Evolutionary conservation across 331 rosid species (phyloP), one percentile per base, ranked within the genome.

Genomic region (Stylosanthes scabra): DNA sequence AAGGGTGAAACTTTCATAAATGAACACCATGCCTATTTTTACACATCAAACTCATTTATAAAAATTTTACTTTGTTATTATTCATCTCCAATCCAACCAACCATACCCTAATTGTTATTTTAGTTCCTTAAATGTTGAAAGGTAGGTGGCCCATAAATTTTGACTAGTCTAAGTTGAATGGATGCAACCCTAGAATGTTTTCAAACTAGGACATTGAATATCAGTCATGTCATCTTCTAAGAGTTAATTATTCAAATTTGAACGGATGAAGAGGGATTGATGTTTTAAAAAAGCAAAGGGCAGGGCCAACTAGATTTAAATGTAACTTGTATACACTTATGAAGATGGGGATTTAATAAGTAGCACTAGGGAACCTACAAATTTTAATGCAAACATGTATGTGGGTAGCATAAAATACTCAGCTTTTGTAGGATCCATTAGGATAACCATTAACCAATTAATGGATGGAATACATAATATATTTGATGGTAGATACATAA

Each of bases 131-230:
- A 39, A 62, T 45, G 2, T 28, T 41, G 7, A 11, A 20, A 41
- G 41, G 31, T 64, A 16, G 52, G 39, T 54, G 57, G 13, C 39
- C 14, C 11, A 34, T 68, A 20, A 9, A 3, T 47, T 27, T 68
- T 76, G 71, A 51, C 29, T 27, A 2, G 16, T 74, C 42, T 47
- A 2, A 2, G 6, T 7, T 42, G 5, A 14, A 60, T 14, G 63
- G 44, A 51, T 8, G 66, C 11, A 61, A 16, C 63, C 61, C 31
- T 2, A 0, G 28, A 47, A 29, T 6, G 12, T 27, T 44, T 52
- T 63, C 10, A n/a, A 27, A 28, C 20, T 27, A 47, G 29, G 11
- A 25, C 70, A 58, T 41, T 67, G 55, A 76, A 67, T 67, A 59
- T 27, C 12, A 7, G 14, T 14, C 40, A 59, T 12, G 42, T 40